phyloP scores from a whole-genome alignment of 805 yeast species.

The Wickerhamomyces queroliae region DNA sequence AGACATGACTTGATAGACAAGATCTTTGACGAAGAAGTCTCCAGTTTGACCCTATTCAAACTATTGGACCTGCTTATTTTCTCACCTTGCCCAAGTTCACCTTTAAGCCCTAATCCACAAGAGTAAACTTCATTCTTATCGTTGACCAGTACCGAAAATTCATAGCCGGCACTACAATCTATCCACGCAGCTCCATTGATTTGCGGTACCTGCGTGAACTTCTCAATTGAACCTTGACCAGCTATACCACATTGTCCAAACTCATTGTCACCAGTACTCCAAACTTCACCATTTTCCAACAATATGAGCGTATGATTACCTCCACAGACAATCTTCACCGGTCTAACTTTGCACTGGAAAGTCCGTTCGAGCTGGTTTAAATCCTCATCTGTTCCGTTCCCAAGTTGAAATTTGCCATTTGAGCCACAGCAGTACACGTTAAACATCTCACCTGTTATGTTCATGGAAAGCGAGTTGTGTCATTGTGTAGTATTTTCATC shows the following conservation, averaged over 20 bases:
- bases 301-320: slow-evolving; percentile 81
- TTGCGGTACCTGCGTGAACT: slow-evolving; percentile 17
- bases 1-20: slow-evolving; percentile 32
- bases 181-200: slow-evolving; percentile 29
- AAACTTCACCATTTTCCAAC: slow-evolving; percentile 45
- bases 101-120: slow-evolving; percentile 63
- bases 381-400: slow-evolving; percentile 52
- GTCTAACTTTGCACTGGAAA: slow-evolving; percentile 11
- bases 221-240: neutral
- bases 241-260: slow-evolving; percentile 49
- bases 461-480: no score
- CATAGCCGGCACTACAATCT: slow-evolving; percentile 75
- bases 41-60: slow-evolving; percentile 10
- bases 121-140: slow-evolving; percentile 34
- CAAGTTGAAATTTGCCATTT: slow-evolving; percentile 76
- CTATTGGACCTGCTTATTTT: slow-evolving; percentile 2
- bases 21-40: slow-evolving; percentile 5
- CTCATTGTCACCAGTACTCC: slow-evolving; percentile 53
- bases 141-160: slow-evolving; percentile 50
- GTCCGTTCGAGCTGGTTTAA: slow-evolving; percentile 21
- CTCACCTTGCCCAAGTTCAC: slow-evolving; percentile 63
- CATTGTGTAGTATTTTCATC: neutral
- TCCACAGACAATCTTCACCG: slow-evolving; percentile 57
- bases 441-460: slow-evolving; percentile 12
- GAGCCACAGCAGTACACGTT: slow-evolving; percentile 66